phyloP scores from a whole-genome alignment of 108 stramenopile genomes.

The Seminavis robusta region DNA sequence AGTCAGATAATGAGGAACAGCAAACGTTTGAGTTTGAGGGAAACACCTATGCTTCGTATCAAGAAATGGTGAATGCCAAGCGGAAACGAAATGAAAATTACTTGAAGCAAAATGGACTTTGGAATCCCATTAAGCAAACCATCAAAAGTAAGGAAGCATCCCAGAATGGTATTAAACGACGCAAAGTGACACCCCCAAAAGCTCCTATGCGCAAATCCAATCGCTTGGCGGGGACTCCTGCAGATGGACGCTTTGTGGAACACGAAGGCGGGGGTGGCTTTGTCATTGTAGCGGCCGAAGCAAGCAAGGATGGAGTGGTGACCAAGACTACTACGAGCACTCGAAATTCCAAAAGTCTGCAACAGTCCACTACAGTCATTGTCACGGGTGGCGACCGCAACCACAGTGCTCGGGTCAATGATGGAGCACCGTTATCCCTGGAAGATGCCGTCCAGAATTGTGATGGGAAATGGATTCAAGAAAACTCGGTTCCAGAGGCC shows the following conservation, averaged over 20 bases:
- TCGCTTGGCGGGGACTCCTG: constrained; percentile 35
- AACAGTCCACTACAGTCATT: not conserved
- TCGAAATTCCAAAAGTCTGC: not conserved
- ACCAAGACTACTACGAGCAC: too few relatives aligned
- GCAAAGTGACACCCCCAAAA: not conserved
- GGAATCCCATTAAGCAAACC: constrained; percentile 20
- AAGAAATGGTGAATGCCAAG: constrained; percentile 82
- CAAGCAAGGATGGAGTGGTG: too few relatives aligned
- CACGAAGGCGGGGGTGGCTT: constrained; percentile 32
- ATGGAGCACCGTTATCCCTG: constrained; percentile 57
- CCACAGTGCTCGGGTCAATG: constrained; percentile 48
- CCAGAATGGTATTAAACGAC: not conserved
- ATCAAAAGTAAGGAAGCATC: not conserved
- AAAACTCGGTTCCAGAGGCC: constrained; percentile 30
- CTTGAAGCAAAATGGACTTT: constrained; percentile 48
- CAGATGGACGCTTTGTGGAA: constrained; percentile 42
- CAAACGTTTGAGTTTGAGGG: constrained; percentile 51
- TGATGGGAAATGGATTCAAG: constrained; percentile 56
- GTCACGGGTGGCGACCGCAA: not conserved
- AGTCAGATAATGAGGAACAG: constrained; percentile 6
- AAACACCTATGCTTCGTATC: constrained; percentile 42
- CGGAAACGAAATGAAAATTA: constrained; percentile 61
- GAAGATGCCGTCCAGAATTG: constrained; percentile 46
- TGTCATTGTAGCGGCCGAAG: constrained; percentile 17
- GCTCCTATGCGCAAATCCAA: constrained; percentile 41